Evolutionary conservation across 1,284 basidiomycete genomes (phyloP), one percentile per base, ranked within the genome.

Genomic region (Leccinum solheimii): DNA sequence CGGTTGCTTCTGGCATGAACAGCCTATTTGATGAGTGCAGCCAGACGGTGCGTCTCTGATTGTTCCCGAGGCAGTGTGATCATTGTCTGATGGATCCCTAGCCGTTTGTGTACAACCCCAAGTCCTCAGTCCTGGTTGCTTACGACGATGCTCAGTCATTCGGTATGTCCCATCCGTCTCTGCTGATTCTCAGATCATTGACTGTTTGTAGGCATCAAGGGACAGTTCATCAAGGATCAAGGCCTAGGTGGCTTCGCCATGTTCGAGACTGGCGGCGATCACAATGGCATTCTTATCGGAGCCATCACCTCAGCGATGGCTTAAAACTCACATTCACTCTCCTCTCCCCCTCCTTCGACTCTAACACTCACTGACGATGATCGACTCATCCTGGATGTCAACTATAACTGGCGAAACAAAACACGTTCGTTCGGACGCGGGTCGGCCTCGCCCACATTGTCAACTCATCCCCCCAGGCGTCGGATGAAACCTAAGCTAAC

Each of bases 201-300:
- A 63, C 11, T 13, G 8, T 0, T 57, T 27, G 32, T 38, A 72
- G 73, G 78, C 38, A 79, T 80, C 53, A 90, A 90, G 76, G 88
- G 88, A 11, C 69, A 75, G 27, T 89, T 79, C 68, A 85, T 90
- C 67, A 80, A 79, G 61, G 65, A 71, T 11, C 68, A 74, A 16
- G 81, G 80, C 11, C 76, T 90, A n/a, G 79, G 73, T 36, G 88
- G 88, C 13, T 89, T 86, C 66, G 79, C 86, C 13, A 80, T 87
- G 74, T 90, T 86, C 80, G 84, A 90, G 69, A 79, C 81, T 36
- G 85, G 81, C 54, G 85, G 86, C 13, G 88, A 90, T 74, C 80
- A 75, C 63, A 70, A 84, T 26, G 79, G 86, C 69, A 78, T 81
- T 30, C 78, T 90, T 27, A 71, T 88, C 55, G 75, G 83, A 65